phyloP scores from a whole-genome alignment of 176 grass and related monocot genomes.

The Musa itinerans region DNA sequence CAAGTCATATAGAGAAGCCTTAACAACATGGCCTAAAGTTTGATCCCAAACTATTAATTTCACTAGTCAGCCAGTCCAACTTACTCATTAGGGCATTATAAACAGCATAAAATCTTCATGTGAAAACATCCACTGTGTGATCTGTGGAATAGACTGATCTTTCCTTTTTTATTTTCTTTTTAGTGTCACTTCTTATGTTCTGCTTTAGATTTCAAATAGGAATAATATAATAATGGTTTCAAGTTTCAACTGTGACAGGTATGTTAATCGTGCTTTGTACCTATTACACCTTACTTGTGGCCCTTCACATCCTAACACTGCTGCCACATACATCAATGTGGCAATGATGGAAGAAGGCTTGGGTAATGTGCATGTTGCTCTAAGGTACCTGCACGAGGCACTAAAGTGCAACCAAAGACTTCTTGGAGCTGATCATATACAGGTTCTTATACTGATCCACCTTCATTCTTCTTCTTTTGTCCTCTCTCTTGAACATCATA shows the following conservation, averaged over 20 bases:
- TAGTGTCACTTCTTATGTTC: not conserved
- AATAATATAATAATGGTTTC: slow-evolving; percentile 14
- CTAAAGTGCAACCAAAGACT: slow-evolving; percentile 93
- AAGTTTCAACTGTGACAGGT: slow-evolving; percentile 37
- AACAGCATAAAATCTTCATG: not conserved
- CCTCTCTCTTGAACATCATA: not conserved
- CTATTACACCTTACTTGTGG: slow-evolving; percentile 92
- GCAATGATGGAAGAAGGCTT: slow-evolving; percentile 99
- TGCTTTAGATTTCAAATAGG: slow-evolving; percentile 5
- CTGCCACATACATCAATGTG: slow-evolving; percentile 98
- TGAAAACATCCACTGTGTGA: not conserved
- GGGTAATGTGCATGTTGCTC: slow-evolving; percentile 94
- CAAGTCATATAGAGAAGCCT: not conserved
- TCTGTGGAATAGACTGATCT: not conserved
- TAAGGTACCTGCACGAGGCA: slow-evolving; percentile 87
- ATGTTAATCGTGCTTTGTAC: slow-evolving; percentile 96
- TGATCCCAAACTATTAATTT: not conserved
- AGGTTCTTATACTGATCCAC: slow-evolving; percentile 40
- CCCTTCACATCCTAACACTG: slow-evolving; percentile 93
- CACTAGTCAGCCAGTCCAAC: not conserved
- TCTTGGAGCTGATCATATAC: slow-evolving; percentile 96
- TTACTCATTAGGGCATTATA: not conserved
- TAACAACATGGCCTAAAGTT: not conserved
- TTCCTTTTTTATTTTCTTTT: not conserved
- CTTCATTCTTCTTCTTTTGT: slow-evolving; percentile 1